Percentiles rank a stretch among this genome's conserved stretches.
Evolutionary conservation across 306 rosid genomes (phyloP).

Genomic region (Cicer arietinum): DNA sequence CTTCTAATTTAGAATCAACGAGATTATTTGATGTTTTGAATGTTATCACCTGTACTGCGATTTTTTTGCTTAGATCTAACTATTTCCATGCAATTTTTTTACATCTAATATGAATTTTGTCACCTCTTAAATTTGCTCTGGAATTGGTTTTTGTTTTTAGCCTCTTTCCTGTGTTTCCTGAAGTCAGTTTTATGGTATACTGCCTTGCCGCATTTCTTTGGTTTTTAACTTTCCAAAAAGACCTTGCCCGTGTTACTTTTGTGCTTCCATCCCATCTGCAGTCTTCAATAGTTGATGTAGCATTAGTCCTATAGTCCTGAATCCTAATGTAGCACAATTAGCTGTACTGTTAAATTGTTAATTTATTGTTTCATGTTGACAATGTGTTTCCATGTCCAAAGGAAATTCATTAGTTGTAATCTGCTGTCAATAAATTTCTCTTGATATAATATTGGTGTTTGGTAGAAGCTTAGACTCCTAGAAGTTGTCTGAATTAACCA

Average conservation of each 20-base stretch:
- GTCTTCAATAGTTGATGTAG: background rate
- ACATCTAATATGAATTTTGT: background rate
- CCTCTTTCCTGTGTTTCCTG: background rate
- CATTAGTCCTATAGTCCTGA: background rate
- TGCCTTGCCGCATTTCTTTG: background rate
- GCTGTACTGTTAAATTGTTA: background rate
- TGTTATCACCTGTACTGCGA: background rate
- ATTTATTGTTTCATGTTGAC: background rate
- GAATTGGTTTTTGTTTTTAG: background rate
- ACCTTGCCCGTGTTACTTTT: background rate
- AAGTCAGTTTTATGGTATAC: background rate
- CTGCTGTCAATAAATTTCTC: background rate
- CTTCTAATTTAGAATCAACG: background rate
- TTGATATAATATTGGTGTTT: background rate
- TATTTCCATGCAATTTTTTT: background rate
- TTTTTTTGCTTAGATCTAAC: background rate
- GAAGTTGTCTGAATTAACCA: background rate
- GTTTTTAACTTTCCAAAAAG: background rate
- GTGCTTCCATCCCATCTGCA: background rate
- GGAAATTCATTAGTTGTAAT: background rate
- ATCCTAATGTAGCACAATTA: background rate
- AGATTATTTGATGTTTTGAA: background rate
- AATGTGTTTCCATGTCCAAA: background rate
- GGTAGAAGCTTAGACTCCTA: background rate
- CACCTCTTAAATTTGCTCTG: slow-evolving; percentile 6